Percentiles rank a stretch among this genome's conserved stretches.
Evolutionary conservation across 2,329 filamentous ascomycete genomes (phyloP).

Genomic region (Fusarium hainanense): DNA sequence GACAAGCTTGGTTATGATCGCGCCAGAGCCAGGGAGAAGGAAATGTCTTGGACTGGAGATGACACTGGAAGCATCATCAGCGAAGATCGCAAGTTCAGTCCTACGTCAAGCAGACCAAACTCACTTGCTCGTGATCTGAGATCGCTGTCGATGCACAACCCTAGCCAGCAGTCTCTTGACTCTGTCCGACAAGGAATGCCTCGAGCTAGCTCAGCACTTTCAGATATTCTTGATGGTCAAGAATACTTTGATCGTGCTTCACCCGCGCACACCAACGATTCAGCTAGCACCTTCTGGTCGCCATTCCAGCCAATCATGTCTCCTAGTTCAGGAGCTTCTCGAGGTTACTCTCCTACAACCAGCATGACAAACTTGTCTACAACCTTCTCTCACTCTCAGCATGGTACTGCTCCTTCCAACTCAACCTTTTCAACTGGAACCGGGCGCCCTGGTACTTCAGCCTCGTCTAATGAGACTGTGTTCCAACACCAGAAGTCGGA

Average conservation of each 20-base stretch:
- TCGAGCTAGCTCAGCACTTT: conserved; percentile 66
- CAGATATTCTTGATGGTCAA: conserved; percentile 75
- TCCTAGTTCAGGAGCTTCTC: conserved; percentile 68
- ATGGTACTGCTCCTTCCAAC: conserved; percentile 57
- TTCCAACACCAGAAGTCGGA: conserved; percentile 70
- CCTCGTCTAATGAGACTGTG: conserved; percentile 75
- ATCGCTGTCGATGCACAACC: conserved; percentile 68
- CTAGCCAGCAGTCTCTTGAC: conserved; percentile 76
- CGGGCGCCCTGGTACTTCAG: conserved; percentile 71
- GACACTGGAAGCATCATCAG: conserved; percentile 66
- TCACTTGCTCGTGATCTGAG: conserved; percentile 68
- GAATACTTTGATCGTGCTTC: conserved; percentile 77
- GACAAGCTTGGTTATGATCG: conserved; percentile 74
- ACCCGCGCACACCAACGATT: conserved; percentile 77
- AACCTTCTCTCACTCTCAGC: conserved; percentile 58
- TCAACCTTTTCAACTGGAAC: conserved; percentile 61
- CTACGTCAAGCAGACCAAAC: conserved; percentile 56
- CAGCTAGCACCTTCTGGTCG: conserved; percentile 87
- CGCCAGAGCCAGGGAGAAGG: conserved; percentile 56
- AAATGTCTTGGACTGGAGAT: conserved; percentile 59
- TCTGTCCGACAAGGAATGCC: conserved; percentile 72
- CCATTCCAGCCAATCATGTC: conserved; percentile 79
- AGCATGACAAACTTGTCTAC: conserved; percentile 68
- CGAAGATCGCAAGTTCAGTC: conserved; percentile 63
- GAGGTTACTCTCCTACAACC: conserved; percentile 70